Conservation (phyloP, 2,329 filamentous ascomycete genomes). For the Trichophyton simii region DNA sequence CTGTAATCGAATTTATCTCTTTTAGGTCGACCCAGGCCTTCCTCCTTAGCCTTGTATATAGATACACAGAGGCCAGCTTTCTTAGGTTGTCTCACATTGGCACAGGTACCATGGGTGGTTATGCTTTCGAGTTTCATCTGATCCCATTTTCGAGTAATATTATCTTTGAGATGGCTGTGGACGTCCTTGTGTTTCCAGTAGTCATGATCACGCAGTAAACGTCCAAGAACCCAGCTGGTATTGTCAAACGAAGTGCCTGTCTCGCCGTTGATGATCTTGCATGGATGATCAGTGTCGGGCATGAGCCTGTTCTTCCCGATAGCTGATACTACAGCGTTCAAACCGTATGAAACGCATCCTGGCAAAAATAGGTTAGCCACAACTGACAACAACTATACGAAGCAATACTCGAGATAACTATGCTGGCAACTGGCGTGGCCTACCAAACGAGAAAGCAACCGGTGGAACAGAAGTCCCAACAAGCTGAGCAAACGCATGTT, state of each 20-base stretch:
- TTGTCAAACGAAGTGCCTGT: conserved; percentile 30
- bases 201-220: conserved; percentile 33
- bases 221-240: conserved; percentile 32
- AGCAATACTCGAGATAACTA: neutral
- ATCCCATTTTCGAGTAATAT: conserved; percentile 16
- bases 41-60: conserved; percentile 1
- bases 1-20: conserved; percentile 18
- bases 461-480: conserved; percentile 10
- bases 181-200: conserved; percentile 10
- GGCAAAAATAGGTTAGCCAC: neutral
- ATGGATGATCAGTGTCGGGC: conserved; percentile 24
- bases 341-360: conserved; percentile 27
- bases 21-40: neutral
- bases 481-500: conserved; percentile 25
- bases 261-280: conserved; percentile 10
- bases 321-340: conserved; percentile 20
- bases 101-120: neutral
- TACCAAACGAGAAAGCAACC: conserved; percentile 5
- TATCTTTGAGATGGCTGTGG: neutral
- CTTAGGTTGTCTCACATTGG: neutral
- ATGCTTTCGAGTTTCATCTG: neutral
- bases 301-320: conserved; percentile 26
- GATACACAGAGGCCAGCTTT: conserved; percentile 6
- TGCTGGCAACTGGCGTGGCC: neutral
- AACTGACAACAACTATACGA: neutral